Conservation (phyloP, 305 asterid genomes). For the Striga hermonthica region DNA sequence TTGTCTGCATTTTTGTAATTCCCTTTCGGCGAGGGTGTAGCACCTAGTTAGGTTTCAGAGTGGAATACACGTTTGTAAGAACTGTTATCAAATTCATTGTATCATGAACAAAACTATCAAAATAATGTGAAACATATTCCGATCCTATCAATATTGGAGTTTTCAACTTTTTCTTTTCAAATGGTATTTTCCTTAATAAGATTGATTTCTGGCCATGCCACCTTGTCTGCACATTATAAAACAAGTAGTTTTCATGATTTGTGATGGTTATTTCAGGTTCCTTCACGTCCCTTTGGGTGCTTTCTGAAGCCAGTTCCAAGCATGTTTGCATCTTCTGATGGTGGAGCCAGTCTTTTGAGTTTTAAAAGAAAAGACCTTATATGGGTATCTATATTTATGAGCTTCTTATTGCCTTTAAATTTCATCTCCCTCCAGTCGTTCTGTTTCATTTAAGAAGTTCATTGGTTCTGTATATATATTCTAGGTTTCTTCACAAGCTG, state of each 20-base stretch:
- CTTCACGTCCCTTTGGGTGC: conserved; percentile 89
- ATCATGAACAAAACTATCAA: conserved; percentile 5
- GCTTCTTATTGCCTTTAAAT: conserved; percentile 17
- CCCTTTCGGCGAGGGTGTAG: too few species aligned
- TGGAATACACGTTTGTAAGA: conserved; percentile 22
- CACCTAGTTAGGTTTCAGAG: conserved; percentile 21
- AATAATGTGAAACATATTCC: conserved; percentile 3
- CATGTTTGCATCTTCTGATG: conserved; percentile 80
- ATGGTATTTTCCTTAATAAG: conserved; percentile 11
- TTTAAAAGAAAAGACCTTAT: conserved; percentile 78
- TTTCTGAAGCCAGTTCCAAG: conserved; percentile 92
- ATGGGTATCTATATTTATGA: conserved; percentile 63
- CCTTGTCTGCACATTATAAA: conserved; percentile 24
- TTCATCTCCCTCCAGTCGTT: conserved; percentile 19
- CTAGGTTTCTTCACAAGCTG: conserved; percentile 85
- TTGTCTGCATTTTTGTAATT: too few species aligned
- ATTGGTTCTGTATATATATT: conserved; percentile 29
- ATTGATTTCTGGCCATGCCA: conserved; percentile 26
- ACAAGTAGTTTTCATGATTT: conserved; percentile 33
- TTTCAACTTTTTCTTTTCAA: conserved; percentile 27
- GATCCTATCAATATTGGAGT: conserved; percentile 12
- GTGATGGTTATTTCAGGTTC: conserved; percentile 57
- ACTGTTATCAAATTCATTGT: conserved; percentile 1
- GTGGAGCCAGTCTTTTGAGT: conserved; percentile 83
- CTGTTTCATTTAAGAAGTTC: conserved; percentile 18